These are phyloP conservation scores for Ophidiomyces ophidiicola DNA, from an alignment of 2,329 filamentous ascomycete species.

Conservation along the genomic window DNA sequence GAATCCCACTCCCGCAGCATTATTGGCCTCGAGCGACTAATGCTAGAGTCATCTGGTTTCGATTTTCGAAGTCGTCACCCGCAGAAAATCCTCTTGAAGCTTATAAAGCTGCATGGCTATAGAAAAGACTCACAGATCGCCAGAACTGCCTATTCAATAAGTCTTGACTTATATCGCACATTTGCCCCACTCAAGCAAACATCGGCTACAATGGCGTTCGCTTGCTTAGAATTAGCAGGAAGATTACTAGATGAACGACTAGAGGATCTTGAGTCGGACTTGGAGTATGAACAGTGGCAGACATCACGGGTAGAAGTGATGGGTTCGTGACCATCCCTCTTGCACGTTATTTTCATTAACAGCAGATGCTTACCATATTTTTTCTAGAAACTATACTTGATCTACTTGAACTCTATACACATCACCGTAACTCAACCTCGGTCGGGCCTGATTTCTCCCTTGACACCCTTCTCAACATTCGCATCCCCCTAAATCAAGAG, in stretches of 20 bases:
- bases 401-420: slow-evolving; percentile 81
- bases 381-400: slow-evolving; percentile 74
- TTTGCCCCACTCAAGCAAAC: slow-evolving; percentile 85
- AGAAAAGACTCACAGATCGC: slow-evolving; percentile 27
- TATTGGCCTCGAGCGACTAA: slow-evolving; percentile 79
- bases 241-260: slow-evolving; percentile 50
- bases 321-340: slow-evolving; percentile 27
- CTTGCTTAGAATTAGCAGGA: slow-evolving; percentile 67
- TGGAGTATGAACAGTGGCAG: slow-evolving; percentile 40
- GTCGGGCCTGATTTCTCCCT: slow-evolving; percentile 61
- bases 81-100: slow-evolving; percentile 71
- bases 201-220: slow-evolving; percentile 71
- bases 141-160: slow-evolving; percentile 64
- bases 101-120: slow-evolving; percentile 50
- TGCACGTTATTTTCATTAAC: neutral
- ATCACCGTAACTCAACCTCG: slow-evolving; percentile 62
- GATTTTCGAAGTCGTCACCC: slow-evolving; percentile 86
- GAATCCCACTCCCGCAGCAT: slow-evolving; percentile 67
- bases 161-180: slow-evolving; percentile 82
- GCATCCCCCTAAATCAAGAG: slow-evolving; percentile 77
- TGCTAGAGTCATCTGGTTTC: slow-evolving; percentile 85
- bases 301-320: slow-evolving; percentile 37
- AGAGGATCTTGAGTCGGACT: slow-evolving; percentile 37
- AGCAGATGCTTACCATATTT: slow-evolving; percentile 19
- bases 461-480: slow-evolving; percentile 70